Evolutionary conservation across 805 yeast species (phyloP), one percentile per base, ranked within the genome.

Genomic region (Ogataea haglerorum): DNA sequence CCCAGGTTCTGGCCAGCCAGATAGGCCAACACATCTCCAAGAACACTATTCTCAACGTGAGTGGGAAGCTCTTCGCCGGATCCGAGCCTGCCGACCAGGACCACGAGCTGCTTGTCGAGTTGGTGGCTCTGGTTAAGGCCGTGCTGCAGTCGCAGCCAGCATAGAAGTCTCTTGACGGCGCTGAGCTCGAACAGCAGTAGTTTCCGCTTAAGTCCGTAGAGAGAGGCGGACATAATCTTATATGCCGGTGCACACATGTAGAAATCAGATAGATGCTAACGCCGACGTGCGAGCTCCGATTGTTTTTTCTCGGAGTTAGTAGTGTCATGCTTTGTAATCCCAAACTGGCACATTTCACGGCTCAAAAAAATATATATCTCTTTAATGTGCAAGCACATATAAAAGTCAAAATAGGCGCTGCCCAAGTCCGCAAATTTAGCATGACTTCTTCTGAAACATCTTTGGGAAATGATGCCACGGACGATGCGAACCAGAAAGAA

Each of bases 1-100:
- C 72, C 1, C 64, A 73, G 40, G 63, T 76, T 10, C 57, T 69
- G 63, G 65, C 76, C 3, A 60, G 73, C 7, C 76, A 76, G 51
- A 62, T 76, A 4, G 79, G 77, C 2, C 60, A 60, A 36, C 27
- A 45, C 8, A 48, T 59, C 9, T 67, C 69, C 7, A 69, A 71
- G 42, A 67, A 64, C 41, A 57, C 69, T 7, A 69, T 73, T 4
- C 45, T 75, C 16, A 70, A 73, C 27, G 60, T 73, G 8, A 76
- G 75, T 19, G 69, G 76, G 0, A 61, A 60, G 49, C 67, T 78
- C 64, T 76, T 75, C 54, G 70, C 29, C 1, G 23, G 10, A 2
- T 43, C 74, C 2, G 58, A 54, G 22, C 67, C 45, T 3, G 31
- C 63, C 7, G 60, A 62, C 12, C 58, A 55, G 10, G 79, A 74